Base-by-base conservation (phyloP, 208 protist species). In the Leishmania amazonensis region DNA sequence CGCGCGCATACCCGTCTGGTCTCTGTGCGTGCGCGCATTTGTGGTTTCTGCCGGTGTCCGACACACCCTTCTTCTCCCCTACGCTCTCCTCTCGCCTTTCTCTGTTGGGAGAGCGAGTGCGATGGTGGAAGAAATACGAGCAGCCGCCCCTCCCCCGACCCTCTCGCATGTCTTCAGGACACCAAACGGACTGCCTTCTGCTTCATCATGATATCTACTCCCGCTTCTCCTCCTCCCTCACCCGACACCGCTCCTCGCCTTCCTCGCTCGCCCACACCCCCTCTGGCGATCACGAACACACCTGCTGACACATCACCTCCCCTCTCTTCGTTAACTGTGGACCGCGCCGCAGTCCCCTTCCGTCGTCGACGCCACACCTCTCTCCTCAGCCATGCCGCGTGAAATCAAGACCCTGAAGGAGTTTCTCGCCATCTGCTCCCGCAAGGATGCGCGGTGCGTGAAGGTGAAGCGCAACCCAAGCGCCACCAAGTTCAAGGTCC, bases 381-480 rank as follows among this genome's bases (percentile, higher is more conserved):
- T 8, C 11, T 28, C 7, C 31, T 31, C 40, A 62, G 80, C 21
- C 47, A 98, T 98, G 95, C 95, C 95, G 71, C 91, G 93, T 83
- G 96, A 98, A 83, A 96, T 98, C 81, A 95, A 96, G 86, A 94
- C 96, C 78, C 86, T 98, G 79, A 98, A 98, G 94, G 90, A 97
- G 91, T 98, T 98, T 87, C 92, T 98, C 85, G 86, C 93, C 81
- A 95, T 97, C 89, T 98, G 96, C 94, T 90, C 91, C 85, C 94
- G 96, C 88, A 96, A 95, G 89, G 96, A 98, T 88, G 93, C 91
- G 64, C 94, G 93, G 80, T 96, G 93, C 85, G 96, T 98, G 85
- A 97, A 97, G 94, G 92, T 98, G 64, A 98, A 98, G 93, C 91
- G 88, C 81, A 98, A 98, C 94, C 86, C 88, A 38, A 90, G 79